Conservation (phyloP, 2,329 filamentous ascomycete genomes). For the Chalara sp. region DNA sequence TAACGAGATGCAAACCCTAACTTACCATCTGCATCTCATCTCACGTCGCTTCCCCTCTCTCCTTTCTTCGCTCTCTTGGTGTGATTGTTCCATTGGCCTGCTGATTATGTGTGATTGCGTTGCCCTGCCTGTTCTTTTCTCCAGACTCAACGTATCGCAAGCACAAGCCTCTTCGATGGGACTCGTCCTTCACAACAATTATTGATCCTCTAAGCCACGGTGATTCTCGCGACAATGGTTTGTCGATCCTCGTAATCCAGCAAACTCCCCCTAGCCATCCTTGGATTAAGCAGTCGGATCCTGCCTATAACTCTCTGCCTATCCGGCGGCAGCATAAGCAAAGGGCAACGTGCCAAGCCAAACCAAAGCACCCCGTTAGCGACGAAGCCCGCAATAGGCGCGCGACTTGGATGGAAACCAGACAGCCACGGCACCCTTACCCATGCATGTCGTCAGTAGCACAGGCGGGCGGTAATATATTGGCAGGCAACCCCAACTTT, state of each 20-base stretch:
- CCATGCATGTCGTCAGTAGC: conserved; percentile 18
- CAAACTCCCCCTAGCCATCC: not conserved
- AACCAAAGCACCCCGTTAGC: conserved; percentile 11
- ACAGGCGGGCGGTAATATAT: conserved; percentile 21
- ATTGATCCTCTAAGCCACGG: not conserved
- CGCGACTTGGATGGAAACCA: conserved; percentile 16
- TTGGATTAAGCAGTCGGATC: conserved; percentile 7
- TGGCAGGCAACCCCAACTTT: conserved; percentile 22
- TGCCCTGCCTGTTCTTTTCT: not conserved
- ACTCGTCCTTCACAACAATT: not conserved
- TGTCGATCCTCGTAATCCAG: not conserved
- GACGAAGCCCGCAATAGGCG: conserved; percentile 24
- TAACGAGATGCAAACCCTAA: not conserved
- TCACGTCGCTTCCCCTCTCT: not conserved
- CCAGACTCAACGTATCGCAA: not conserved
- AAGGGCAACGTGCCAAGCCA: not conserved
- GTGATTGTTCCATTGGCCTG: not conserved
- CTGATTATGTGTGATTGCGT: not conserved
- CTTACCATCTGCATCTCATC: not conserved
- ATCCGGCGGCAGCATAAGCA: not conserved
- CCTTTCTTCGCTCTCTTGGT: not conserved
- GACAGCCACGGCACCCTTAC: conserved; percentile 11
- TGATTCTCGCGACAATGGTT: not conserved
- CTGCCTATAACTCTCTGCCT: conserved; percentile 3
- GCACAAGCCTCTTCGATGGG: too few relatives aligned